phyloP scores from a whole-genome alignment of 2,329 filamentous ascomycete species.

The Cladosporium sphaerospermum region DNA sequence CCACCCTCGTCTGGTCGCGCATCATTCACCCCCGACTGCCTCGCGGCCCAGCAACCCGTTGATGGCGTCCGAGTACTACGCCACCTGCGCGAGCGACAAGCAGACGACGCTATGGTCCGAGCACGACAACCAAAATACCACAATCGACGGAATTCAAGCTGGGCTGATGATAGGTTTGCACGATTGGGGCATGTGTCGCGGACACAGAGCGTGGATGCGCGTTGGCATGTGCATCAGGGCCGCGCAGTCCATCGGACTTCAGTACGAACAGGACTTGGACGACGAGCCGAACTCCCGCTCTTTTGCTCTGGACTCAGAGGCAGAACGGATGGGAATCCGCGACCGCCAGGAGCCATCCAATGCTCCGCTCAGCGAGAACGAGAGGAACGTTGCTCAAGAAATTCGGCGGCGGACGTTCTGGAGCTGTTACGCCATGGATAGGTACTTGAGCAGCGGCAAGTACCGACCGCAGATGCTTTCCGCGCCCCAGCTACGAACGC shows the following conservation, averaged over 20 bases:
- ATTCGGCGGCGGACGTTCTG: conserved; percentile 65
- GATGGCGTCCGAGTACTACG: conserved; percentile 59
- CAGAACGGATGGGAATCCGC: conserved; percentile 32
- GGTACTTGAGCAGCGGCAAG: conserved; percentile 60
- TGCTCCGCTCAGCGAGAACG: conserved; percentile 20
- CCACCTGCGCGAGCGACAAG: conserved; percentile 50
- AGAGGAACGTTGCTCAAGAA: conserved; percentile 55
- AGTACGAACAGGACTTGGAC: conserved; percentile 48
- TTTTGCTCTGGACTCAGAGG: conserved; percentile 31
- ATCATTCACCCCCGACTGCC: conserved; percentile 47
- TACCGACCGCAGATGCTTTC: conserved; percentile 55
- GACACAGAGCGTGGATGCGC: conserved; percentile 59
- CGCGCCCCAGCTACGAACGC: conserved; percentile 55
- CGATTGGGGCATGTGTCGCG: conserved; percentile 62
- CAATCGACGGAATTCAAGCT: conserved; percentile 60
- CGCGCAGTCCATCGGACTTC: conserved; percentile 56
- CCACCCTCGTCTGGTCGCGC: conserved; percentile 52
- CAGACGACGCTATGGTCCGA: conserved; percentile 40
- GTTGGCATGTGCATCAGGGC: conserved; percentile 55
- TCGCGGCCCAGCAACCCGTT: conserved; percentile 45
- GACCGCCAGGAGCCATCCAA: conserved; percentile 18
- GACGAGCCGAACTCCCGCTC: conserved; percentile 32
- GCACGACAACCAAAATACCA: conserved; percentile 40
- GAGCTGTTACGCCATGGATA: conserved; percentile 67
- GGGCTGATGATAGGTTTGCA: conserved; percentile 66